Base-by-base conservation (phyloP, 2,329 filamentous ascomycete species). In the Trichoderma afroharzianum region DNA sequence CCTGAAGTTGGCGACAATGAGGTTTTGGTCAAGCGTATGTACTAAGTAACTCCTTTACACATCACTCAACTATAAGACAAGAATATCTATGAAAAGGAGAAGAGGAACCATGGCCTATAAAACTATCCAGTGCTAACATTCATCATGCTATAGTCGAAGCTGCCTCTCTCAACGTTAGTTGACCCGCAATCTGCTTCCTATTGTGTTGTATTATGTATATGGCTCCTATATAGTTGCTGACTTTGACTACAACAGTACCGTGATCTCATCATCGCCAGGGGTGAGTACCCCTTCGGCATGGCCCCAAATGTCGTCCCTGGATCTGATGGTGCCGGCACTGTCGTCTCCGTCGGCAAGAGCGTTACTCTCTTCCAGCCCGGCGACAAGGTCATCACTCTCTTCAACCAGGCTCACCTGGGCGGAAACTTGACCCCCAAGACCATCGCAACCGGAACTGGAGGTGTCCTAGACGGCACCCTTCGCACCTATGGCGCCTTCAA, bases 1-100 rank as follows among this genome's bases (percentile, higher is more conserved):
- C 89, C 91, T 15, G 81, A 88, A 74, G 77, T 91, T 1, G 91
- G 91, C 61, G 91, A 93, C 69, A 87, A 88, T 73, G 89, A 95
- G 30, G 91, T 94, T 6, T 85, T 95, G 39, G 89, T 95, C 75
- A 92, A 91, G 80, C 69, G 80, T 81, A 70, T 43, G 79, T 76
- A 50, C 9, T 59, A 11, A 33, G 57, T 26, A 36, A 8, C n/a
- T 18, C 11, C 14, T 69, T 6, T 15, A 5, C 26, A 3, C 9
- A 2, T 11, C 7, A n/a, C 21, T 24, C 30, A 4, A 14, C 8
- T 18, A n/a, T 15, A 26, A 3, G 26, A 18, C 30, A 39, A 28
- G 11, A 30, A 18, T 3, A n/a, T n/a, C n/a, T n/a, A 58, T 12
- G 50, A 58, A 50, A 21, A 21, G 4, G n/a, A 50, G n/a, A 12